Conservation (phyloP, 495 filamentous ascomycete species). For the Rhizodiscina lignyota region DNA sequence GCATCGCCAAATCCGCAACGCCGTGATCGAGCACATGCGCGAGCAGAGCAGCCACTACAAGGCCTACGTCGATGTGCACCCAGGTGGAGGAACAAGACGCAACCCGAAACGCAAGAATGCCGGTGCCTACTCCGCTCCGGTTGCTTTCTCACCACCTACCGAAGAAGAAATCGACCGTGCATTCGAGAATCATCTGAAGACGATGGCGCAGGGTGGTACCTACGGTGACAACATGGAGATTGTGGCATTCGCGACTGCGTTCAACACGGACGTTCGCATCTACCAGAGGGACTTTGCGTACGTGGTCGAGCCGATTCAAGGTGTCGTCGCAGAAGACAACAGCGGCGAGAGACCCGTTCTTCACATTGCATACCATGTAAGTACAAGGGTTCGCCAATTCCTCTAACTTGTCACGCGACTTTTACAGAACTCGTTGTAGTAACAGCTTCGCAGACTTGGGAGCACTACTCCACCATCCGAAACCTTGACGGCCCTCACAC, state of each 20-base stretch:
- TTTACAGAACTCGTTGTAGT: neutral
- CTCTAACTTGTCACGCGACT: neutral
- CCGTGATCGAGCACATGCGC: conserved; percentile 46
- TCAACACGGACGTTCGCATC: conserved; percentile 45
- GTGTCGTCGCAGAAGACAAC: conserved; percentile 17
- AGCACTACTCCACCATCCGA: conserved; percentile 63
- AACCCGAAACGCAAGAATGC: conserved; percentile 45
- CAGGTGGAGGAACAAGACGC: conserved; percentile 40
- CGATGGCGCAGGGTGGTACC: conserved; percentile 43
- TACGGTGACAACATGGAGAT: conserved; percentile 64
- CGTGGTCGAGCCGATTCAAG: conserved; percentile 23
- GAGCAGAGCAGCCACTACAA: conserved; percentile 46
- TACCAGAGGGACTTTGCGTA: conserved; percentile 32
- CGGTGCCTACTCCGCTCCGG: conserved; percentile 25
- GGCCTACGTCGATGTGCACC: conserved; percentile 41
- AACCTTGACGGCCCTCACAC: conserved; percentile 41
- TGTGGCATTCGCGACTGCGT: conserved; percentile 47
- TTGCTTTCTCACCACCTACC: conserved; percentile 23
- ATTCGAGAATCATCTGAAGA: conserved; percentile 43
- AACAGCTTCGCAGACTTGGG: conserved; percentile 32
- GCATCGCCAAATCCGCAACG: conserved; percentile 40
- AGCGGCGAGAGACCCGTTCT: no score
- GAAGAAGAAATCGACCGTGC: conserved; percentile 41
- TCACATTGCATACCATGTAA: conserved; percentile 61
- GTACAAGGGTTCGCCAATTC: conserved; percentile 14